phyloP scores from a whole-genome alignment of 2,329 filamentous ascomycete genomes.

The Paraconiothyrium sp. region DNA sequence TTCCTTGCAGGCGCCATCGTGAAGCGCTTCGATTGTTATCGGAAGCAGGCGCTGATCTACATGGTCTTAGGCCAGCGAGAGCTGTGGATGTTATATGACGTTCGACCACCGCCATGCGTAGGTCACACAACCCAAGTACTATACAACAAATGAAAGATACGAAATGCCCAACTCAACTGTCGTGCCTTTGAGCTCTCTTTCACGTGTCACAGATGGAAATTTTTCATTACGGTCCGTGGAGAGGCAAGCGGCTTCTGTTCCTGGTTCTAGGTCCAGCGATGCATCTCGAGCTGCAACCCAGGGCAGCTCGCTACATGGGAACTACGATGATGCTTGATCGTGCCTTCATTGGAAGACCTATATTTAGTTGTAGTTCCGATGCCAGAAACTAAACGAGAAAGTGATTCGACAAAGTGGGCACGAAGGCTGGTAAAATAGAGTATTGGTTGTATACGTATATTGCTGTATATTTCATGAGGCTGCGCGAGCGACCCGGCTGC shows the following conservation, averaged over 20 bases:
- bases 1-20: slow-evolving; percentile 38
- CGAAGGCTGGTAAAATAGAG: slow-evolving; percentile 38
- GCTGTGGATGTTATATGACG: slow-evolving; percentile 37
- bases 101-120: slow-evolving; percentile 23
- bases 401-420: slow-evolving; percentile 33
- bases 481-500: slow-evolving; percentile 37
- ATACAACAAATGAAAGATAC: slow-evolving; percentile 47
- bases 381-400: slow-evolving; percentile 13
- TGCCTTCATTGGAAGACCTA: slow-evolving; percentile 36
- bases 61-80: slow-evolving; percentile 20
- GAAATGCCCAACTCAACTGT: slow-evolving; percentile 26
- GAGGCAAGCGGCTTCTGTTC: slow-evolving; percentile 22
- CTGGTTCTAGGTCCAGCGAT: slow-evolving; percentile 38
- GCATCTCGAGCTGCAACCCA: slow-evolving; percentile 26
- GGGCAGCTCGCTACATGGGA: slow-evolving; percentile 15
- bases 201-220: slow-evolving; percentile 32
- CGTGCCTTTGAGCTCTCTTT: slow-evolving; percentile 26
- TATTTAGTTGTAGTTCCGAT: slow-evolving; percentile 29
- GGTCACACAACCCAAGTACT: slow-evolving; percentile 30
- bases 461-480: slow-evolving; percentile 43
- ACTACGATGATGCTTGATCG: slow-evolving; percentile 24
- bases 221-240: slow-evolving; percentile 31
- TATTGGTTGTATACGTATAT: slow-evolving; percentile 44
- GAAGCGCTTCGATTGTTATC: slow-evolving; percentile 12
- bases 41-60: slow-evolving; percentile 18